These are phyloP conservation scores for Schwanniomyces sp. DNA, from an alignment of 805 yeast species.

Conservation along the genomic window DNA sequence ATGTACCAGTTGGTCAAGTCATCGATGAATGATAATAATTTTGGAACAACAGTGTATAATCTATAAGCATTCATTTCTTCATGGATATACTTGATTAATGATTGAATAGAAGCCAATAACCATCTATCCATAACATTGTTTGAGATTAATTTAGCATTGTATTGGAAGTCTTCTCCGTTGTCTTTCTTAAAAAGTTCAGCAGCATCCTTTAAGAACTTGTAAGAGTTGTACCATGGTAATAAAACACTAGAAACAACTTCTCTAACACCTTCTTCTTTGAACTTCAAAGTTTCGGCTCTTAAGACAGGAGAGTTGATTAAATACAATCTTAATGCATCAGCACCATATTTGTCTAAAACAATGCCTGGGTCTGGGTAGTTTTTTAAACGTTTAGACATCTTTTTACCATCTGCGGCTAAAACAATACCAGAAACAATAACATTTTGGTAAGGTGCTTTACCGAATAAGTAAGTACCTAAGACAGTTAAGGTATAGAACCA, in stretches of 20 bases:
- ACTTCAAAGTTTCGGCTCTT: slow-evolving; percentile 93
- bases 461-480: slow-evolving; percentile 91
- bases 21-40: slow-evolving; percentile 82
- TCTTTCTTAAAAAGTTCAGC: slow-evolving; percentile 81
- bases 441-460: slow-evolving; percentile 89
- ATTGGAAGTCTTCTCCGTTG: slow-evolving; percentile 66
- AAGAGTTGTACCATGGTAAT: slow-evolving; percentile 98
- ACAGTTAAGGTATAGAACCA: slow-evolving; percentile 98
- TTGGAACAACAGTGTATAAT: slow-evolving; percentile 95
- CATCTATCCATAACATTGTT: slow-evolving; percentile 96
- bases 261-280: slow-evolving; percentile 98
- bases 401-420: slow-evolving; percentile 96
- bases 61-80: slow-evolving; percentile 87
- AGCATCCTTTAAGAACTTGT: slow-evolving; percentile 94
- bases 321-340: slow-evolving; percentile 95
- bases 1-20: slow-evolving; percentile 98
- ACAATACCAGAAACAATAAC: slow-evolving; percentile 96
- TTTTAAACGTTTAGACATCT: slow-evolving; percentile 97
- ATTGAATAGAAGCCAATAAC: slow-evolving; percentile 95
- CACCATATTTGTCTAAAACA: slow-evolving; percentile 87
- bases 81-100: slow-evolving; percentile 83
- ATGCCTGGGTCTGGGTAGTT: slow-evolving; percentile 94
- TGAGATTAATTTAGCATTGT: slow-evolving; percentile 62
- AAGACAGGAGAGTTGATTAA: slow-evolving; percentile 96
- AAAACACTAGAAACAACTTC: slow-evolving; percentile 95